A percentile compares a stretch with the other conserved stretches of the same genome.
Conservation (phyloP, 176 grass and related monocot genomes). For the Triticum monococcum region DNA sequence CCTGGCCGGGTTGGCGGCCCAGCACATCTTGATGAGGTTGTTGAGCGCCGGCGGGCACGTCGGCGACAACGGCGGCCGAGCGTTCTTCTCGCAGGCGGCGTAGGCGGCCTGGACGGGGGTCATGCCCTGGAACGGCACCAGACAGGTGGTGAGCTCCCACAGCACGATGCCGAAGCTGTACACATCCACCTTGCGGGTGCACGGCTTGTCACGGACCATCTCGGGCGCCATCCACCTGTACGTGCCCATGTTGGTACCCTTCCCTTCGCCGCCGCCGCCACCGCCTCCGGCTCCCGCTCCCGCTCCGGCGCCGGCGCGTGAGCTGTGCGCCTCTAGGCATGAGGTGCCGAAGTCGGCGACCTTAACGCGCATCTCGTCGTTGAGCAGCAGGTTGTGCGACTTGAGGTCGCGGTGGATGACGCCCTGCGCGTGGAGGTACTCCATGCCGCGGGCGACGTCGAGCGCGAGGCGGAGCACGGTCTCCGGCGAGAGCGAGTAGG, state of each 20-base stretch:
- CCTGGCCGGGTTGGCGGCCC: slow-evolving; percentile 54
- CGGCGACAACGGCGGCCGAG: slow-evolving; percentile 47
- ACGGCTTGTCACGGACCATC: slow-evolving; percentile 68
- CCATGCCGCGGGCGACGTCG: slow-evolving; percentile 64
- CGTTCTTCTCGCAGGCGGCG: slow-evolving; percentile 54
- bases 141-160: slow-evolving; percentile 71
- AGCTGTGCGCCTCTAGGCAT: slow-evolving; percentile 57
- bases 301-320: background rate
- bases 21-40: slow-evolving; percentile 58
- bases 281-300: background rate
- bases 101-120: slow-evolving; percentile 69
- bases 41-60: slow-evolving; percentile 52
- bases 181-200: slow-evolving; percentile 69
- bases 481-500: slow-evolving; percentile 63
- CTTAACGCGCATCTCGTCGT: slow-evolving; percentile 72
- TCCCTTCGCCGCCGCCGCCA: slow-evolving; percentile 21
- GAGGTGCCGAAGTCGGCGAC: slow-evolving; percentile 75
- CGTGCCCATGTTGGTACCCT: slow-evolving; percentile 57
- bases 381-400: slow-evolving; percentile 70
- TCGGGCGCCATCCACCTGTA: slow-evolving; percentile 82
- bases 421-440: slow-evolving; percentile 66
- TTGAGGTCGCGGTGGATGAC: slow-evolving; percentile 78
- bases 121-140: slow-evolving; percentile 66
- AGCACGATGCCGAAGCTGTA: slow-evolving; percentile 72
- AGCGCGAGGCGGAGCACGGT: slow-evolving; percentile 57